Percentiles rank a stretch among this genome's conserved stretches.
Evolutionary conservation across 192 early-diverging fungal genomes (phyloP).

Genomic region (Diversispora eburnea): DNA sequence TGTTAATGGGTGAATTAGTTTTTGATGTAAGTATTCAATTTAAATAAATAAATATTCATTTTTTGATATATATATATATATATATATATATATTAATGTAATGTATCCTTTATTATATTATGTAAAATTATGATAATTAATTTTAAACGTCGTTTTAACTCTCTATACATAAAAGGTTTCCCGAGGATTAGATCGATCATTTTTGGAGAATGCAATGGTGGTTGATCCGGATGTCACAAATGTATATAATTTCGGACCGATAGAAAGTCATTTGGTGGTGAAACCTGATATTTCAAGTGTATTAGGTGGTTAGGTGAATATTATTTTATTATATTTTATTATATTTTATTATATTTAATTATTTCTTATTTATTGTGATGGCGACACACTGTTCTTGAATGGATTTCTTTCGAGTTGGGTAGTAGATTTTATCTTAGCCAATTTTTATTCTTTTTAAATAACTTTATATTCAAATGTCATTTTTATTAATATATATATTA

Average conservation of each 20-base stretch:
- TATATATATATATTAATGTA: neutral
- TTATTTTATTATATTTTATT: too few species aligned
- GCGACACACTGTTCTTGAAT: too few species aligned
- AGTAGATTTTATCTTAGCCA: too few species aligned
- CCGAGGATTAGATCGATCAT: neutral
- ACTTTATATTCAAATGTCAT: too few species aligned
- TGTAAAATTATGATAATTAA: neutral
- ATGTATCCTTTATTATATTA: neutral
- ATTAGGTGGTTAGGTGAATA: neutral
- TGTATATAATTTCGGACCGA: conserved; percentile 27
- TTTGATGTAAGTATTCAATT: conserved; percentile 8
- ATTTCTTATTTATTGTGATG: too few species aligned
- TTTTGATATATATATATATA: neutral
- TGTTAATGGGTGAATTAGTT: conserved; percentile 2
- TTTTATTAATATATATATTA: too few species aligned
- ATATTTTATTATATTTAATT: too few species aligned
- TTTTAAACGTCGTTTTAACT: neutral
- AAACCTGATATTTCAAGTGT: conserved; percentile 13
- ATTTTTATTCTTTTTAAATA: too few species aligned
- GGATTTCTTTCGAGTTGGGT: too few species aligned
- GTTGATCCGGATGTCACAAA: neutral
- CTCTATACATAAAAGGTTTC: neutral
- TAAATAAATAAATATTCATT: neutral
- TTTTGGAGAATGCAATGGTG: conserved; percentile 12
- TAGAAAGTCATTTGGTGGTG: neutral